These are phyloP conservation scores for Salix suchowensis DNA, from an alignment of 345 rosid species.

Conservation along the genomic window DNA sequence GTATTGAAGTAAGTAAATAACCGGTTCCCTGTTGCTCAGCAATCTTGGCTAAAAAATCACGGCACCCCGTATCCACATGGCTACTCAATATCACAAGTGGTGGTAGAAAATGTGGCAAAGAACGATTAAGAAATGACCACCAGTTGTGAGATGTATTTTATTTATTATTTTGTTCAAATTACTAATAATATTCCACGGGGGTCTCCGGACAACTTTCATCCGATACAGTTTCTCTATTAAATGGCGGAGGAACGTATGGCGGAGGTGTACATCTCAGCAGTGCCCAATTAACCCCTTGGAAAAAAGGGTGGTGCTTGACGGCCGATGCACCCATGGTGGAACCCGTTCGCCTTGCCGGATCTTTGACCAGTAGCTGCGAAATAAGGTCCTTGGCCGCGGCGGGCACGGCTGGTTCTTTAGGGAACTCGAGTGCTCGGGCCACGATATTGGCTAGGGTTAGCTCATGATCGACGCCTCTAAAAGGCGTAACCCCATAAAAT, in stretches of 20 bases:
- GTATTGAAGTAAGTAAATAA: not conserved
- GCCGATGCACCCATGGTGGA: constrained; percentile 79
- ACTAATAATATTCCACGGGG: constrained; percentile 69
- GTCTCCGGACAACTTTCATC: constrained; percentile 67
- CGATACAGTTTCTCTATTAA: constrained; percentile 49
- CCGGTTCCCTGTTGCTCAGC: not conserved
- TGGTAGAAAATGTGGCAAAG: not conserved
- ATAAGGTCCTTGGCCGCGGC: constrained; percentile 62
- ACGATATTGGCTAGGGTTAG: constrained; percentile 81
- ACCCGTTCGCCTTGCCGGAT: constrained; percentile 70
- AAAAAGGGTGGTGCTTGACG: constrained; percentile 74
- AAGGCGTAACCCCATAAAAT: constrained; percentile 74
- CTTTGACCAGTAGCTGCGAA: constrained; percentile 64
- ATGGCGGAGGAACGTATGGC: constrained; percentile 74
- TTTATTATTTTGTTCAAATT: not conserved
- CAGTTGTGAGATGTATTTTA: not conserved
- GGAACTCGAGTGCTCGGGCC: constrained; percentile 88
- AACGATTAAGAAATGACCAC: not conserved
- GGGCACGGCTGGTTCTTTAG: constrained; percentile 65
- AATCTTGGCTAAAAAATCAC: not conserved
- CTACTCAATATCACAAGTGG: not conserved
- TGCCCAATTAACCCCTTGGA: constrained; percentile 92
- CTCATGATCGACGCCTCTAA: constrained; percentile 83
- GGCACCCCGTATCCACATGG: not conserved
- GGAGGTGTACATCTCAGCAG: constrained; percentile 74